Base-by-base conservation (phyloP, 192 early-diverging fungal species). In the Coemansia biformis region DNA sequence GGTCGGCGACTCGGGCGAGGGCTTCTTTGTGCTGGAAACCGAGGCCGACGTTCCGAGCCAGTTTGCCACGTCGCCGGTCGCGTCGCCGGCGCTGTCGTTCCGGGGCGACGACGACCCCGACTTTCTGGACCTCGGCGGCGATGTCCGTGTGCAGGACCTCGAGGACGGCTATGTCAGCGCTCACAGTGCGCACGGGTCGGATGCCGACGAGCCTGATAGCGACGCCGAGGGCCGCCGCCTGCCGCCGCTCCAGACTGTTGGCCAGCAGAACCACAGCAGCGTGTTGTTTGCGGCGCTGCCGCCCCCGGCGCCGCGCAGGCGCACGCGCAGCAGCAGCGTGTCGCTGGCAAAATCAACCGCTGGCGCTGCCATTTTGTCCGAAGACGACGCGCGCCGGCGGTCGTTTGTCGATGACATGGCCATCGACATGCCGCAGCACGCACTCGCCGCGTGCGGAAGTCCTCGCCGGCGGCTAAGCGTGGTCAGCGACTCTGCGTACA, bases 21-120 rank as follows among this genome's bases (percentile, higher is more conserved):
- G 90, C 16, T 99, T 99, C 61, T 99, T 99, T 72, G 92, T 99
- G 5, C 78, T 97, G 23, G 89, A 96, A 57, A 89, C 90, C 0
- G 89, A 95, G 23, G 79, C 87, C 46, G 82, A 86, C 29, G 91
- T 94, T 13, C 93, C 92, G 18, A 81, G 82, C 42, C 91, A 93
- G 57, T 90, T 91, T 53, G 91, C 87, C 46, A 99, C 96, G 8
- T 94, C 92, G 8, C 96, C 96, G 2, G 85, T 96, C 36, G 78
- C 79, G 10, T 79, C 77, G 11, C 83, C 86, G 7, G 23, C 63
- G 33, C 45, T 71, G 39, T 71, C 68, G 28, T 71, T 63, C 23
- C 36, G 42, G n/a, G 30, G 21, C 10, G 31, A 35, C 26, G 48
- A 59, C 10, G 37, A 39, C 28, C 72, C 72, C 5, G 64, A 75